Percentiles rank a stretch among this genome's conserved stretches.
These are phyloP conservation scores for Coccomyxa subellipsoidea DNA, from an alignment of 163 green algal species.

Conservation along the genomic window DNA sequence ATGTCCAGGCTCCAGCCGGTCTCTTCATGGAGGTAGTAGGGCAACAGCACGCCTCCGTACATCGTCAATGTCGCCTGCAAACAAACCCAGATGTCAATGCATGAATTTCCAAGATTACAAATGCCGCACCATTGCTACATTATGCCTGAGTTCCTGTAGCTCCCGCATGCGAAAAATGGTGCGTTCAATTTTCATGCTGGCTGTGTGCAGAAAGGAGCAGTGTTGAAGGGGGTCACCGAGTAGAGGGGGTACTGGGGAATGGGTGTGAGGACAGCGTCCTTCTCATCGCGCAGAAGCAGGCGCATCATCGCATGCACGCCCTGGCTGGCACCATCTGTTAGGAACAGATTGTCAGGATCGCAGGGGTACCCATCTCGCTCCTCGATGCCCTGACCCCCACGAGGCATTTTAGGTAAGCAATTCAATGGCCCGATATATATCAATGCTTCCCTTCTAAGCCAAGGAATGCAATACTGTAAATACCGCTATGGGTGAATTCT, in stretches of 20 bases:
- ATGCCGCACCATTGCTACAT: too few relatives aligned
- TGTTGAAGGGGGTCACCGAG: not conserved
- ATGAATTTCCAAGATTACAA: too few relatives aligned
- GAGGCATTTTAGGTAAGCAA: too few relatives aligned
- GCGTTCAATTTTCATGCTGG: too few relatives aligned
- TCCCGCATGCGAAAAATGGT: too few relatives aligned
- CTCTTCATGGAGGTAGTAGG: constrained; percentile 82
- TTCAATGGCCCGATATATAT: too few relatives aligned
- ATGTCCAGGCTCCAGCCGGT: constrained; percentile 73
- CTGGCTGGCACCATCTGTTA: constrained; percentile 82
- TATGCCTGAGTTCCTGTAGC: too few relatives aligned
- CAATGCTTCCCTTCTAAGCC: too few relatives aligned
- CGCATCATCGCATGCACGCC: constrained; percentile 64
- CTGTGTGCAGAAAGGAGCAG: too few relatives aligned
- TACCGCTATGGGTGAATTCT: too few relatives aligned
- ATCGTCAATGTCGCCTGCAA: not conserved
- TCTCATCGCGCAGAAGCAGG: constrained; percentile 67
- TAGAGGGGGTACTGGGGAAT: constrained; percentile 70
- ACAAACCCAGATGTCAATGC: not conserved
- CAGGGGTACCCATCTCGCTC: constrained; percentile 66
- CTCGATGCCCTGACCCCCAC: constrained; percentile 60
- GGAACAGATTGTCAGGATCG: constrained; percentile 75
- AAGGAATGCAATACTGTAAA: too few relatives aligned
- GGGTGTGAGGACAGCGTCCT: constrained; percentile 81
- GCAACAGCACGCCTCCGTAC: constrained; percentile 57